Conservation (phyloP, 164 flowering plant species). For the Magnolia officinalis region DNA sequence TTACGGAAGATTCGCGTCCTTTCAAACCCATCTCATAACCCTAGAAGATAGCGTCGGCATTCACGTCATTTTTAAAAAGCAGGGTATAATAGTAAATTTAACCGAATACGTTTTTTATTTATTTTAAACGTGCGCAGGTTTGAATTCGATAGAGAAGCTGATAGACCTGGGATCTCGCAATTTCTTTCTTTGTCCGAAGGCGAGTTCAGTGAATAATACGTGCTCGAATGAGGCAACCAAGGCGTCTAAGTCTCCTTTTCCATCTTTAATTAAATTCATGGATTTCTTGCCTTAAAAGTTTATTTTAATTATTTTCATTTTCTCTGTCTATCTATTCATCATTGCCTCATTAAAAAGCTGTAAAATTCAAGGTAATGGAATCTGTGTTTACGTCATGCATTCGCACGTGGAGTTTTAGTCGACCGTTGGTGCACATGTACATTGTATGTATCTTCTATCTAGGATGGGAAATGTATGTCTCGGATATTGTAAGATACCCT, state of each 20-base stretch:
- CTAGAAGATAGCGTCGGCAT: too few relatives aligned
- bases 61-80: too few relatives aligned
- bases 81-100: too few relatives aligned
- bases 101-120: too few relatives aligned
- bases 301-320: background rate
- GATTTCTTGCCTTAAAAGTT: conserved; percentile 5
- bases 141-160: conserved; percentile 53
- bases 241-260: background rate
- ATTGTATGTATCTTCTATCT: too few relatives aligned
- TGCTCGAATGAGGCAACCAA: conserved; percentile 25
- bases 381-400: background rate
- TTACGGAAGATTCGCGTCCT: too few relatives aligned
- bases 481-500: too few relatives aligned
- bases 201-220: conserved; percentile 5
- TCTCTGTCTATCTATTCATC: background rate
- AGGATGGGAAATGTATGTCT: too few relatives aligned
- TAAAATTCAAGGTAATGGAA: background rate
- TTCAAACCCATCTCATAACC: too few relatives aligned
- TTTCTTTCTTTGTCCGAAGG: conserved; percentile 54
- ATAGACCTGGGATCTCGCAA: conserved; percentile 56
- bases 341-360: background rate
- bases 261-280: conserved; percentile 2
- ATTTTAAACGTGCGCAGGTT: conserved; percentile 31
- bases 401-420: background rate
- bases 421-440: too few relatives aligned